A percentile compares a stretch with the other conserved stretches of the same genome.
Evolutionary conservation across 179 eudicot genomes (phyloP).

Genomic region (Vitellaria paradoxa): DNA sequence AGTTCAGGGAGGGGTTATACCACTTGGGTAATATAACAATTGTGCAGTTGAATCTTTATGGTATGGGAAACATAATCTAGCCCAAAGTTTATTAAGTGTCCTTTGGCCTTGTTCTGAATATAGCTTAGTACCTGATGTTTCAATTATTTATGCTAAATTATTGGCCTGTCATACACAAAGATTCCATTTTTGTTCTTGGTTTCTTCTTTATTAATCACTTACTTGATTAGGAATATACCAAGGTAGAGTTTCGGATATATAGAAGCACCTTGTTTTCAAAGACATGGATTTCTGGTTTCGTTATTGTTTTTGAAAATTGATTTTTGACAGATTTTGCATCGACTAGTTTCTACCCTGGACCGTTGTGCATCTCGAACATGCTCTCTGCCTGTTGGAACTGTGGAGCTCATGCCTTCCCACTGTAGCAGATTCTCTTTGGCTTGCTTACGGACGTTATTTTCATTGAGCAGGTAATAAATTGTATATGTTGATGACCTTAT

Average conservation of each 20-base stretch:
- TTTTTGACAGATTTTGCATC: slow-evolving; percentile 63
- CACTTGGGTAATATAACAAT: neutral
- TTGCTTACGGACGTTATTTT: slow-evolving; percentile 84
- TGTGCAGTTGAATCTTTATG: neutral
- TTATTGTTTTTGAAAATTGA: neutral
- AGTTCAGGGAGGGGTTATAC: neutral
- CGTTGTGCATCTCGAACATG: slow-evolving; percentile 97
- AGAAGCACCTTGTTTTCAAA: neutral
- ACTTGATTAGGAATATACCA: neutral
- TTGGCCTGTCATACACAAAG: neutral
- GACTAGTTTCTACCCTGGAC: slow-evolving; percentile 80
- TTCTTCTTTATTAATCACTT: neutral
- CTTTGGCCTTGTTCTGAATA: slow-evolving; percentile 10
- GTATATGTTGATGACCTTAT: neutral
- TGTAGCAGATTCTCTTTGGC: slow-evolving; percentile 92
- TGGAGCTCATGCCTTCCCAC: slow-evolving; percentile 93
- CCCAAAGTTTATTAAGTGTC: neutral
- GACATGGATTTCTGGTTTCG: neutral
- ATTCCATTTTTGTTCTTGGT: neutral
- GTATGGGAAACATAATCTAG: neutral
- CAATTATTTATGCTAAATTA: neutral
- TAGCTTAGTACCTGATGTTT: neutral
- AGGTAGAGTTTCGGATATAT: slow-evolving; percentile 5
- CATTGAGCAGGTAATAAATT: slow-evolving; percentile 62
- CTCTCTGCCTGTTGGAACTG: slow-evolving; percentile 93